Evolutionary conservation across 805 yeast genomes (phyloP).

Genomic region (Candida sanyiensis): DNA sequence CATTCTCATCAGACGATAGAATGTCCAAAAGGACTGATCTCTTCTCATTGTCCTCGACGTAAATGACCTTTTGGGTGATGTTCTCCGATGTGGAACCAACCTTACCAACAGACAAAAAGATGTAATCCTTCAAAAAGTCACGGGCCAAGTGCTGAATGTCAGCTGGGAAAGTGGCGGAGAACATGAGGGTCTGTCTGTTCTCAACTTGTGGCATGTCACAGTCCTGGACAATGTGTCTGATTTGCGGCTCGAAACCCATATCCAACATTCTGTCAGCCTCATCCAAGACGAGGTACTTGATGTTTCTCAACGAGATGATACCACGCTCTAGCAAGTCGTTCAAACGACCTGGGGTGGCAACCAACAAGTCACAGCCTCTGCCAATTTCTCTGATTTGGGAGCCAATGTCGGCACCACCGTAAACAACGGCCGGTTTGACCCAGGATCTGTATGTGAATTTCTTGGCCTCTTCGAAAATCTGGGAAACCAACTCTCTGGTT

Average conservation of each 20-base stretch:
- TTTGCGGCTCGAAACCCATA: constrained; percentile 99
- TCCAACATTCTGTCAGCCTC: constrained; percentile 99
- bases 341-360: constrained; percentile 99
- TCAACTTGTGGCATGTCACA: constrained; percentile 95
- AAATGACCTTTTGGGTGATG: constrained; percentile 87
- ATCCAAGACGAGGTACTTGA: constrained; percentile 90
- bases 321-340: constrained; percentile 96
- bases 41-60: constrained; percentile 92
- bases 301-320: constrained; percentile 78
- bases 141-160: constrained; percentile 96
- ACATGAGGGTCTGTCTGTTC: constrained; percentile 95
- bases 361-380: constrained; percentile 91
- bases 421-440: constrained; percentile 94
- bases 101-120: constrained; percentile 95
- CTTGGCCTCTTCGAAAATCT: constrained; percentile 92
- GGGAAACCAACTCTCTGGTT: constrained; percentile 97
- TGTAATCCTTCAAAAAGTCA: constrained; percentile 93
- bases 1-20: constrained; percentile 70
- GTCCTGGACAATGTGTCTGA: constrained; percentile 94
- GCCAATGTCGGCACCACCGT: constrained; percentile 97
- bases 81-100: constrained; percentile 99
- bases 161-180: constrained; percentile 98
- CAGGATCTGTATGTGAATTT: constrained; percentile 97
- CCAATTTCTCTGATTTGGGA: constrained; percentile 82
- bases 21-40: constrained; percentile 85